Percentiles rank a stretch among this genome's conserved stretches.
Evolutionary conservation across 1,139 yeast genomes (phyloP).

Genomic region (Insectozyma bohioensis): DNA sequence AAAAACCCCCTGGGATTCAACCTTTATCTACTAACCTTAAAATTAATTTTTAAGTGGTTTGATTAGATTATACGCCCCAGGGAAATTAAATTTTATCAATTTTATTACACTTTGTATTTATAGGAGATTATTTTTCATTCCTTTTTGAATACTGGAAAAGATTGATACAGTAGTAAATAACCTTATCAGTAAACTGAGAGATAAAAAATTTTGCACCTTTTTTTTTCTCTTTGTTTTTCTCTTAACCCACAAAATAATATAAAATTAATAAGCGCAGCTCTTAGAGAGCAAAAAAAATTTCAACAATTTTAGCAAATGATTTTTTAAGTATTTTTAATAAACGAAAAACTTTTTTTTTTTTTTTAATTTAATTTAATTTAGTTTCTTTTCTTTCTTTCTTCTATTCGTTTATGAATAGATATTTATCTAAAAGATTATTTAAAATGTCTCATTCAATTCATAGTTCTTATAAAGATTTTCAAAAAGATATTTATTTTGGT

Average conservation of each 20-base stretch:
- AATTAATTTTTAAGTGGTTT: conserved; percentile 12
- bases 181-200: too few relatives aligned
- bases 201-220: too few relatives aligned
- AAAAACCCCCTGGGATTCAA: conserved; percentile 15
- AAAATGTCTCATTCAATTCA: conserved; percentile 13
- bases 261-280: too few relatives aligned
- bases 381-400: conserved; percentile 1
- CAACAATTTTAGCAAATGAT: too few relatives aligned
- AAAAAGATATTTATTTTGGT: conserved; percentile 45
- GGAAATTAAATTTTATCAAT: conserved; percentile 13
- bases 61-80: conserved; percentile 22
- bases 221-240: too few relatives aligned
- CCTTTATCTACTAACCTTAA: conserved; percentile 17
- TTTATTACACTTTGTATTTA: conserved; percentile 12
- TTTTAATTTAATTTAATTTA: too few relatives aligned
- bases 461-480: conserved; percentile 20
- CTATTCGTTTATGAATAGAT: conserved; percentile 3
- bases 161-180: too few relatives aligned
- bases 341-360: too few relatives aligned
- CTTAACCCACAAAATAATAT: too few relatives aligned
- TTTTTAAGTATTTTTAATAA: too few relatives aligned
- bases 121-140: conserved; percentile 7
- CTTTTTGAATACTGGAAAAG: conserved; percentile 12
- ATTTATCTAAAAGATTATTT: not conserved
- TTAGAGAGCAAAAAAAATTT: too few relatives aligned